Percentiles rank a stretch among this genome's conserved stretches.
Evolutionary conservation across 306 rosid species (phyloP).

Genomic region (Quercus mongolica): DNA sequence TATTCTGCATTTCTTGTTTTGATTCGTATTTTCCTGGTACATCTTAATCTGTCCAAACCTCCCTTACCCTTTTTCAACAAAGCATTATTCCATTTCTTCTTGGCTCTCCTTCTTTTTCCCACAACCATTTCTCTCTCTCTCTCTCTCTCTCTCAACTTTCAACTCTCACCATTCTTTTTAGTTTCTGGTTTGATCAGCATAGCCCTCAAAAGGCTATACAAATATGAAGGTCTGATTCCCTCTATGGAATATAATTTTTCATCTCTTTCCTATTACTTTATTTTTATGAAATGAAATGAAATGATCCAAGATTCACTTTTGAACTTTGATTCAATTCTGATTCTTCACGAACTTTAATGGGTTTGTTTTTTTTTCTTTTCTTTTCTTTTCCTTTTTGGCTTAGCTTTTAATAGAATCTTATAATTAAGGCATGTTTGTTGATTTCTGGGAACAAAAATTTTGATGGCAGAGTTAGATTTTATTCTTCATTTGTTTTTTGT

Average conservation of each 20-base stretch:
- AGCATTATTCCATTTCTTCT: constrained; percentile 39
- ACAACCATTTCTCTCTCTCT: constrained; percentile 11
- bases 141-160: neutral
- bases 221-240: constrained; percentile 66
- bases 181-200: constrained; percentile 30
- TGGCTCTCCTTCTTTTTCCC: constrained; percentile 19
- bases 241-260: constrained; percentile 22
- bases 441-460: neutral
- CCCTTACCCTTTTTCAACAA: constrained; percentile 12
- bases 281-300: neutral
- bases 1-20: constrained; percentile 72
- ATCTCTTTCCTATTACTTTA: neutral
- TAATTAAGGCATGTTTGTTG: neutral
- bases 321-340: constrained; percentile 16
- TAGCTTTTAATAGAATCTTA: constrained; percentile 18
- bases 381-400: neutral
- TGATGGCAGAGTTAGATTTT: neutral
- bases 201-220: constrained; percentile 12
- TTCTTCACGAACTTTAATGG: constrained; percentile 32
- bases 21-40: constrained; percentile 57
- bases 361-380: neutral
- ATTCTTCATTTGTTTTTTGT: neutral
- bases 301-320: neutral
- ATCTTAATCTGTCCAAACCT: constrained; percentile 13
- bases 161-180: neutral